Evolutionary conservation across 768 basidiomycete genomes (phyloP).

Genomic region (Leccinum ochraceum): DNA sequence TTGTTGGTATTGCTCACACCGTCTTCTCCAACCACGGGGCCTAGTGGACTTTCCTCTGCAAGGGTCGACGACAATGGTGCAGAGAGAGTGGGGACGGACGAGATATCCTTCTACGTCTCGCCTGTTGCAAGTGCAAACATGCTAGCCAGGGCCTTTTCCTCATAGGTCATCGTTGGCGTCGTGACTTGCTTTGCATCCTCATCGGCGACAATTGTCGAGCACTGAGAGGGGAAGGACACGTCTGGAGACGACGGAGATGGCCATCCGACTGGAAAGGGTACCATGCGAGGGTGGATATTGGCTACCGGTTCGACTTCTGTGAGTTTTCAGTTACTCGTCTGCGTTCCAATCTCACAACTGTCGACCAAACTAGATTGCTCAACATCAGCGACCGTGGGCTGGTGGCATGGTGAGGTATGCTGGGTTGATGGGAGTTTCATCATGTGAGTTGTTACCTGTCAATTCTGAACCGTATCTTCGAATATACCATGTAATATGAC

Average conservation of each 20-base stretch:
- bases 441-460: no score
- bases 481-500: neutral
- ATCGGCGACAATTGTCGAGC: neutral
- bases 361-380: neutral
- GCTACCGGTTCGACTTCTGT: neutral
- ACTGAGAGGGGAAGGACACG: conserved; percentile 9
- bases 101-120: no score
- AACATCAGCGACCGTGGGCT: neutral
- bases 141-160: neutral
- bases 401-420: no score
- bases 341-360: neutral
- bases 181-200: neutral
- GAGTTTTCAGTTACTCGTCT: neutral
- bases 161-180: neutral
- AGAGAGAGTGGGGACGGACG: no score
- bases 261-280: neutral
- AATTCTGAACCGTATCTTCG: no score
- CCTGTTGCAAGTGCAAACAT: no score
- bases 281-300: neutral
- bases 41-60: no score
- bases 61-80: no score
- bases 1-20: no score
- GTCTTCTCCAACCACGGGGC: no score
- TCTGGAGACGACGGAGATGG: neutral
- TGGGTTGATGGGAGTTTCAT: no score